A percentile compares a stretch with the other conserved stretches of the same genome.
Evolutionary conservation across 2,329 filamentous ascomycete genomes (phyloP).

Genomic region (Didymella arachidicola): DNA sequence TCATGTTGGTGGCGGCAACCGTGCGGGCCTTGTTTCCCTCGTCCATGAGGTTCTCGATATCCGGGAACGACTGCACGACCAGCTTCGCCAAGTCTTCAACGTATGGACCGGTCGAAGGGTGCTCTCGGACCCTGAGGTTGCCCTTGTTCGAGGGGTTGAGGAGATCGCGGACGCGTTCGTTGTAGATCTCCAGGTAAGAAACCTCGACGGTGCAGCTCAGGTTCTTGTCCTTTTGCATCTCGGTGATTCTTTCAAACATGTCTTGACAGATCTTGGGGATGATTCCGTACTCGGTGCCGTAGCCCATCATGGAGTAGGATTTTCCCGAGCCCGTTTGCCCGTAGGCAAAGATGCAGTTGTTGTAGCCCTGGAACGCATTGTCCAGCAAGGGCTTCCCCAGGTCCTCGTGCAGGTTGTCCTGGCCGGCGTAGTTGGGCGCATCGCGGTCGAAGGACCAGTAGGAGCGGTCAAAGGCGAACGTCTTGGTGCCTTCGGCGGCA

Average conservation of each 20-base stretch:
- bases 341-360: slow-evolving; percentile 99
- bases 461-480: slow-evolving; percentile 94
- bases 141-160: slow-evolving; percentile 95
- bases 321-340: slow-evolving; percentile 98
- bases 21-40: slow-evolving; percentile 99
- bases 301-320: slow-evolving; percentile 99
- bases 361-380: slow-evolving; percentile 98
- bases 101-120: slow-evolving; percentile 96
- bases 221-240: slow-evolving; percentile 75
- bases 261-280: slow-evolving; percentile 97
- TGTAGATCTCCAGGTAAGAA: slow-evolving; percentile 99
- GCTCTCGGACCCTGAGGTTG: slow-evolving; percentile 95
- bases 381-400: slow-evolving; percentile 89
- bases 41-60: slow-evolving; percentile 98
- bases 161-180: slow-evolving; percentile 93
- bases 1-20: slow-evolving; percentile 99
- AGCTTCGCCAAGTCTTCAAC: slow-evolving; percentile 97
- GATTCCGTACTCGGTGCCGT: slow-evolving; percentile 92
- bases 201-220: slow-evolving; percentile 94
- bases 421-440: slow-evolving; percentile 84
- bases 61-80: slow-evolving; percentile 88
- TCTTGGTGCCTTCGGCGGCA: slow-evolving; percentile 71
- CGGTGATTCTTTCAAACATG: slow-evolving; percentile 89
- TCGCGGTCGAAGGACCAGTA: slow-evolving; percentile 96
- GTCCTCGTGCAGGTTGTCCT: slow-evolving; percentile 87